These are phyloP conservation scores for Camellia sinensis DNA, from an alignment of 148 eudicot species.

Conservation along the genomic window DNA sequence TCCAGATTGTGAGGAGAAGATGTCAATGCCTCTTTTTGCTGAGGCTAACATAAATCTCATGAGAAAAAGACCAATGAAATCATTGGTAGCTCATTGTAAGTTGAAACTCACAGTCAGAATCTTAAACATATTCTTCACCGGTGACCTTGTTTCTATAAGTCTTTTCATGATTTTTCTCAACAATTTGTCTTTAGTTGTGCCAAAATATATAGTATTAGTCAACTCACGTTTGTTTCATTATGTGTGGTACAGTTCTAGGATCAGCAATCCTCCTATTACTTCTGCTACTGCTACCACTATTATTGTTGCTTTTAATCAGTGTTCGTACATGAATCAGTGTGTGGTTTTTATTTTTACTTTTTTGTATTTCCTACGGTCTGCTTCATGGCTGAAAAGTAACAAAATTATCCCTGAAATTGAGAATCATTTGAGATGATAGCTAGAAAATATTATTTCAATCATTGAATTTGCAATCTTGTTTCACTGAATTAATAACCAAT, in stretches of 20 bases:
- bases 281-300: neutral
- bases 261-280: slow-evolving; percentile 29
- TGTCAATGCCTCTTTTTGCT: slow-evolving; percentile 57
- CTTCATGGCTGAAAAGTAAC: neutral
- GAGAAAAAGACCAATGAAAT: slow-evolving; percentile 50
- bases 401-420: neutral
- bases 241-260: slow-evolving; percentile 60
- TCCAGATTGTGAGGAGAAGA: slow-evolving; percentile 55
- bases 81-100: slow-evolving; percentile 70
- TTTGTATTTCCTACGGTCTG: neutral
- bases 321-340: neutral
- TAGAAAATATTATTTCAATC: neutral
- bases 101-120: neutral
- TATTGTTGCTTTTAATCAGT: neutral
- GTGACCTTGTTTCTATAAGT: slow-evolving; percentile 1
- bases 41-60: slow-evolving; percentile 63
- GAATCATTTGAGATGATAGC: neutral
- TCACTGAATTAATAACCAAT: neutral
- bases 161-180: too few relatives aligned
- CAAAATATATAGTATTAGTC: neutral
- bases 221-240: slow-evolving; percentile 14
- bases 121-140: neutral
- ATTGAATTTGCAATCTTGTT: neutral
- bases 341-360: neutral
- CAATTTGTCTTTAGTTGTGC: too few relatives aligned